Conservation (phyloP, 2,329 filamentous ascomycete species). For the Ceratocystis lukuohia region DNA sequence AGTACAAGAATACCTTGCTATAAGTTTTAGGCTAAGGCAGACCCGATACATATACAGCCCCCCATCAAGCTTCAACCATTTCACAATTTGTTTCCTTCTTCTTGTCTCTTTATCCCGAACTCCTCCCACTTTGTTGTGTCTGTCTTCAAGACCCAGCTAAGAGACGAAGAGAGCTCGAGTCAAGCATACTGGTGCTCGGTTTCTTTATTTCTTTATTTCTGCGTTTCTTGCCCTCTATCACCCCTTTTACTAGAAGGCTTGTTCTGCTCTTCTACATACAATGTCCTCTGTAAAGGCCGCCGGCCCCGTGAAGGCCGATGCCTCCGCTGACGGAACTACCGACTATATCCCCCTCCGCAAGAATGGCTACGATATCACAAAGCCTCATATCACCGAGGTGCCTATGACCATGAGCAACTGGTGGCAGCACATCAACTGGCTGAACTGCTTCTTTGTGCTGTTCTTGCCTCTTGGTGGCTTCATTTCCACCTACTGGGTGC, state of each 20-base stretch:
- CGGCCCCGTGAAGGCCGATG: constrained; percentile 29
- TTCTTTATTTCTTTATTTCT: not conserved
- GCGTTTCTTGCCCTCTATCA: constrained; percentile 1
- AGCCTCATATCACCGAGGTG: constrained; percentile 73
- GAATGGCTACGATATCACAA: constrained; percentile 42
- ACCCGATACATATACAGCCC: not conserved
- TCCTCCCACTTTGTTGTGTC: not conserved
- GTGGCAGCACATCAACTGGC: constrained; percentile 89
- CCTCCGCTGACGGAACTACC: constrained; percentile 40
- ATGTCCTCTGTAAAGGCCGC: constrained; percentile 26
- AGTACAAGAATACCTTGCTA: not conserved
- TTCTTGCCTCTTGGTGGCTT: constrained; percentile 62
- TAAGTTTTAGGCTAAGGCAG: not conserved
- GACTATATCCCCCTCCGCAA: constrained; percentile 40
- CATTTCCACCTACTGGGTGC: constrained; percentile 65
- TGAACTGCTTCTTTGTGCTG: constrained; percentile 72
- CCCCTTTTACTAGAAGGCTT: too few species aligned
- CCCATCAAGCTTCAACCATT: not conserved
- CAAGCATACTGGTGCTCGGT: too few species aligned
- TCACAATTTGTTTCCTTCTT: not conserved
- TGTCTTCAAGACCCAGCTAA: too few species aligned
- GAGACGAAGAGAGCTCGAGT: too few species aligned
- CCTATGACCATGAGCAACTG: constrained; percentile 72
- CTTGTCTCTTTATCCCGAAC: not conserved
- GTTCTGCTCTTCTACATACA: too few species aligned